Conservation (phyloP, 805 yeast genomes). For the Geotrichum ghanense region DNA sequence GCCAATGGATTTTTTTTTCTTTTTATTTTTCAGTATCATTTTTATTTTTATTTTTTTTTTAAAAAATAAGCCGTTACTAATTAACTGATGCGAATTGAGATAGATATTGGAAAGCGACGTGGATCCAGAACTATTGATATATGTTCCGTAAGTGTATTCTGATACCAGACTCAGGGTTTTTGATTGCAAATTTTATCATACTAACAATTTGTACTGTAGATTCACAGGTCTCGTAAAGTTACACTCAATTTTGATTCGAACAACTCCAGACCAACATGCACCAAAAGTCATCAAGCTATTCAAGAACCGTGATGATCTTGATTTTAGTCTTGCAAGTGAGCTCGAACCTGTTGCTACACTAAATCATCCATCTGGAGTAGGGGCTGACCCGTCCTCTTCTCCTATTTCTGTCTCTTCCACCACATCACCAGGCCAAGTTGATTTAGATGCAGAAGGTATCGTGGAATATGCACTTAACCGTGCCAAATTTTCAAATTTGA, state of each 20-base stretch:
- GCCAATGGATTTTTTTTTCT: conserved; percentile 22
- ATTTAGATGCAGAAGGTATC: conserved; percentile 37
- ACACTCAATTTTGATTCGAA: conserved; percentile 59
- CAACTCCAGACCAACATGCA: conserved; percentile 50
- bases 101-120: conserved; percentile 51
- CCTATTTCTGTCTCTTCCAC: conserved; percentile 1
- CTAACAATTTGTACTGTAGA: not conserved
- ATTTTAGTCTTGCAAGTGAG: conserved; percentile 51
- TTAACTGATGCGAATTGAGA: too few relatives aligned
- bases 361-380: conserved; percentile 48
- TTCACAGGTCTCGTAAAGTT: conserved; percentile 67
- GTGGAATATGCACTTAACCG: conserved; percentile 79
- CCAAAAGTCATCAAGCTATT: conserved; percentile 60
- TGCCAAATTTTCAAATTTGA: conserved; percentile 57
- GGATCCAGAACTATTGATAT: conserved; percentile 68
- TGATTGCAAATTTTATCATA: not conserved
- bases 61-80: too few relatives aligned
- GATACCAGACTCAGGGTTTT: too few relatives aligned
- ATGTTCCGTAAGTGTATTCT: conserved; percentile 46
- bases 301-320: conserved; percentile 61
- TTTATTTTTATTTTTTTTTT: too few relatives aligned
- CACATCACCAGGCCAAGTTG: conserved; percentile 2
- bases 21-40: too few relatives aligned
- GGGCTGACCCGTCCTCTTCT: conserved; percentile 28
- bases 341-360: conserved; percentile 39